phyloP scores from a whole-genome alignment of 345 rosid genomes.

The Balakata baccata region DNA sequence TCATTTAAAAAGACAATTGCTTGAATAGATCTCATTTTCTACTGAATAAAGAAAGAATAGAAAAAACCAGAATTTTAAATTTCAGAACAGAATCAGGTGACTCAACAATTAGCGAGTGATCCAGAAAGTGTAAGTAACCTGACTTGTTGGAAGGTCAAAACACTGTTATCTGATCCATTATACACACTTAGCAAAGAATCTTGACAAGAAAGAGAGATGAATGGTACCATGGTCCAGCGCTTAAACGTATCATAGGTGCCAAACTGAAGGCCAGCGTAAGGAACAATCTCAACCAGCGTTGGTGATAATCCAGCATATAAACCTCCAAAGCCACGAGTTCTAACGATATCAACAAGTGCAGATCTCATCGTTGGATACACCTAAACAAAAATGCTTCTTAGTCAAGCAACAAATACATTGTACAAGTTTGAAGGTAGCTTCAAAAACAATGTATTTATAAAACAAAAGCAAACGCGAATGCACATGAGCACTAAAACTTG shows the following conservation, averaged over 20 bases:
- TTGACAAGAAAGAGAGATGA: slow-evolving; percentile 9
- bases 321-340: slow-evolving; percentile 76
- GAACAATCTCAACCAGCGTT: slow-evolving; percentile 87
- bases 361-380: slow-evolving; percentile 97
- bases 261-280: slow-evolving; percentile 96
- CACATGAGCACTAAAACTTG: background rate
- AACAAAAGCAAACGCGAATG: background rate
- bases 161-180: background rate
- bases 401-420: slow-evolving; percentile 9
- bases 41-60: background rate
- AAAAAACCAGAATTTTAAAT: background rate
- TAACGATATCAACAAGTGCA: slow-evolving; percentile 67
- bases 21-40: background rate
- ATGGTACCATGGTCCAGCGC: slow-evolving; percentile 78
- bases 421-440: background rate
- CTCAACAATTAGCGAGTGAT: background rate
- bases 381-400: slow-evolving; percentile 35
- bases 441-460: background rate
- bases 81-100: background rate
- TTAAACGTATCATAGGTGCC: slow-evolving; percentile 92
- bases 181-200: background rate
- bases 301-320: slow-evolving; percentile 90
- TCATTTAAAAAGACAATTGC: background rate
- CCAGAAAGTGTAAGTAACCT: background rate
- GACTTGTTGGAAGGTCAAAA: background rate